Evolutionary conservation across 345 rosid genomes (phyloP).

Genomic region (Citrus glauca): DNA sequence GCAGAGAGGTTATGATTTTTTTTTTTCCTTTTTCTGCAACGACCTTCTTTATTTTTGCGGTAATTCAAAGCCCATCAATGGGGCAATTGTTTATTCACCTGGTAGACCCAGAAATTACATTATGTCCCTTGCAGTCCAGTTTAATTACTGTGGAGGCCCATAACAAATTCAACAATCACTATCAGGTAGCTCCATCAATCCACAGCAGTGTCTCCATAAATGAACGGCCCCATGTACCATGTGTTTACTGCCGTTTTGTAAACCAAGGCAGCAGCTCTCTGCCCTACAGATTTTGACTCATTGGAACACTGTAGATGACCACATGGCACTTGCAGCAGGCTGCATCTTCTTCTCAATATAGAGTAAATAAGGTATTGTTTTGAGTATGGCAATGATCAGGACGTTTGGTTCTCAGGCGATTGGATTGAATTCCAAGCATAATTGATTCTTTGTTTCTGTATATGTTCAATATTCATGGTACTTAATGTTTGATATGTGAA

Average conservation of each 20-base stretch:
- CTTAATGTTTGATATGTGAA: not conserved
- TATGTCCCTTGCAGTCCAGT: not conserved
- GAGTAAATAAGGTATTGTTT: not conserved
- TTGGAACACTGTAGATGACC: constrained; percentile 2
- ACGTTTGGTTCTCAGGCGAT: not conserved
- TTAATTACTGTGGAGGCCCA: constrained; percentile 13
- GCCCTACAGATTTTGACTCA: not conserved
- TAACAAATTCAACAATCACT: not conserved
- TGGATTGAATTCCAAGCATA: constrained; percentile 1
- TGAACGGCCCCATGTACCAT: constrained; percentile 19
- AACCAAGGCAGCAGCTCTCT: constrained; percentile 1
- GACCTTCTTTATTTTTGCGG: not conserved
- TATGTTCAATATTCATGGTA: not conserved
- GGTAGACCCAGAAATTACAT: constrained; percentile 5
- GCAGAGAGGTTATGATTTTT: not conserved
- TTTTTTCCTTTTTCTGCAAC: not conserved
- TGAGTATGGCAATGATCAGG: not conserved
- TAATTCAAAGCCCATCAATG: not conserved
- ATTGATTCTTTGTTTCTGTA: not conserved
- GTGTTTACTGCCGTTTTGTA: constrained; percentile 18
- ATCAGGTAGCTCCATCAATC: constrained; percentile 3
- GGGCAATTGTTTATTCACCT: not conserved
- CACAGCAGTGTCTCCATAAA: constrained; percentile 7
- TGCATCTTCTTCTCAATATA: not conserved
- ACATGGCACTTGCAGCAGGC: not conserved